A percentile compares a stretch with the other conserved stretches of the same genome.
Conservation (phyloP, 345 rosid genomes). For the Eucalyptus dawsonii region DNA sequence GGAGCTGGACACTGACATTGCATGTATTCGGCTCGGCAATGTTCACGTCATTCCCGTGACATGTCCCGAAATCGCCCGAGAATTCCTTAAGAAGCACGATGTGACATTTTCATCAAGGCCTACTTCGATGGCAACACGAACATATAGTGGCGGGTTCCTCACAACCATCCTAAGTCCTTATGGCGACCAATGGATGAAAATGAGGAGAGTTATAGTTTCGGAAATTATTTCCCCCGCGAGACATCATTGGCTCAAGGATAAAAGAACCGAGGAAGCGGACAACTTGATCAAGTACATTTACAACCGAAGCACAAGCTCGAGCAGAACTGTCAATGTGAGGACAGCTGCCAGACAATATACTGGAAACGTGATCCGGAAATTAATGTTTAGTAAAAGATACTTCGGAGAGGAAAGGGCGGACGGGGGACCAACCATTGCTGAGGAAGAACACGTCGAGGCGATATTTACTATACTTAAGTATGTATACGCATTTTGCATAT, state of each 20-base stretch:
- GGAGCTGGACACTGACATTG: too few species aligned
- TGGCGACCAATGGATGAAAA: constrained; percentile 3
- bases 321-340: too few species aligned
- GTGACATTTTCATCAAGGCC: constrained; percentile 1
- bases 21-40: neutral
- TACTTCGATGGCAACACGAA: neutral
- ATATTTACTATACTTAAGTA: too few species aligned
- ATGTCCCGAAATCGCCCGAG: constrained; percentile 2
- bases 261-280: constrained; percentile 6
- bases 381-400: too few species aligned
- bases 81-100: constrained; percentile 6
- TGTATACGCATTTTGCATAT: too few species aligned
- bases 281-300: constrained; percentile 3
- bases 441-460: too few species aligned
- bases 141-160: constrained; percentile 4
- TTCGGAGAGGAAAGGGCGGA: too few species aligned
- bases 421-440: too few species aligned
- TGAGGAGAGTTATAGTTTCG: constrained; percentile 3
- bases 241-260: neutral
- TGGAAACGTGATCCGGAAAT: too few species aligned
- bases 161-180: neutral
- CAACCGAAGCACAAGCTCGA: neutral
- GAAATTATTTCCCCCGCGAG: neutral
- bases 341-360: too few species aligned
- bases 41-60: neutral